Conservation (phyloP, 2,329 filamentous ascomycete species). For the Passalora sequoiae region DNA sequence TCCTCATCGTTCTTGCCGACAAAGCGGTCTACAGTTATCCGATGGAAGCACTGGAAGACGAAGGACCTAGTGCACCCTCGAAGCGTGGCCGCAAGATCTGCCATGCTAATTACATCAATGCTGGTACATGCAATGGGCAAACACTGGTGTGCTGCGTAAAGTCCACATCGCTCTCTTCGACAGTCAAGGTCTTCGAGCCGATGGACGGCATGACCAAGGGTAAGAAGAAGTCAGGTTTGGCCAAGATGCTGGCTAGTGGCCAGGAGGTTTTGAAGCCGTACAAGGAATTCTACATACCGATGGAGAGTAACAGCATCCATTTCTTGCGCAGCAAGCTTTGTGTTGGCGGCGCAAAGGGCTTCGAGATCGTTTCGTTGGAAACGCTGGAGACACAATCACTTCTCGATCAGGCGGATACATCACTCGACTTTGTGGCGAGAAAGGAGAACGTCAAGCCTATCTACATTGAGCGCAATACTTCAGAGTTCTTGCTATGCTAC, state of each 20-base stretch:
- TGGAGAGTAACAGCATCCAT: constrained; percentile 96
- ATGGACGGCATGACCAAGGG: constrained; percentile 78
- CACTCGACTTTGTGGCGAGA: constrained; percentile 89
- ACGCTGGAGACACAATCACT: constrained; percentile 97
- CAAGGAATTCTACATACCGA: constrained; percentile 98
- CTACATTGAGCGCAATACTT: constrained; percentile 93
- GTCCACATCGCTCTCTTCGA: constrained; percentile 85
- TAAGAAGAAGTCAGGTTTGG: constrained; percentile 91
- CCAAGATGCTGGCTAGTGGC: constrained; percentile 89
- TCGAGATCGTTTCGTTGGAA: constrained; percentile 93
- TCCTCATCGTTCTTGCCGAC: constrained; percentile 85
- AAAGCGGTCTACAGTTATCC: constrained; percentile 90
- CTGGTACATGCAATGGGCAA: constrained; percentile 86
- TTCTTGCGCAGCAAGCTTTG: constrained; percentile 96
- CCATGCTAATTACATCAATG: constrained; percentile 98
- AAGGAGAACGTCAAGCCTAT: constrained; percentile 86
- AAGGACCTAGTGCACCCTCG: constrained; percentile 64
- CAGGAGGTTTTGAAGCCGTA: constrained; percentile 95
- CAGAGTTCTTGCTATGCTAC: constrained; percentile 96
- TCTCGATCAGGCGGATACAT: constrained; percentile 95
- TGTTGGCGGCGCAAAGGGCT: constrained; percentile 89
- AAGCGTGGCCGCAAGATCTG: constrained; percentile 95
- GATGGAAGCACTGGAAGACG: constrained; percentile 78
- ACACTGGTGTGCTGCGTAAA: constrained; percentile 97
- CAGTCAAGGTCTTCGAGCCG: constrained; percentile 98